Conservation (phyloP, 2,329 filamentous ascomycete species). For the Colletotrichum australisinense region DNA sequence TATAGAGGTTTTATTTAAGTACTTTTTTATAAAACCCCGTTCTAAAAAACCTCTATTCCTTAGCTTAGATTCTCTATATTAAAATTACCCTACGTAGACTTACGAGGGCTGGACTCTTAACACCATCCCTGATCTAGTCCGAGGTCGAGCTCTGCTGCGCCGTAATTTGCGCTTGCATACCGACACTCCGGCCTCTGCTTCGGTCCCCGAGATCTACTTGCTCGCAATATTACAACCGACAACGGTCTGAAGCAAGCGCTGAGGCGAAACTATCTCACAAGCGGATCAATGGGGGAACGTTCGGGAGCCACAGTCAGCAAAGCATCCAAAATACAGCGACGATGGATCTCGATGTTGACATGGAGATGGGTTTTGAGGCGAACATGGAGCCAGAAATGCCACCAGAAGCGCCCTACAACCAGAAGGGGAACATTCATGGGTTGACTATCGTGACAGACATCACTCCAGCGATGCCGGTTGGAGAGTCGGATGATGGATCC, state of each 20-base stretch:
- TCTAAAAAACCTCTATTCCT: too few species aligned
- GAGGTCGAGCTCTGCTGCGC: slow-evolving; percentile 26
- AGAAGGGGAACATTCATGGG: neutral
- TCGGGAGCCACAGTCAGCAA: slow-evolving; percentile 23
- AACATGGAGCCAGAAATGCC: neutral
- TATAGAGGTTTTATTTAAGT: too few species aligned
- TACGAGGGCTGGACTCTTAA: too few species aligned
- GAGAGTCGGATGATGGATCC: slow-evolving; percentile 21
- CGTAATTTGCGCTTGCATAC: slow-evolving; percentile 27
- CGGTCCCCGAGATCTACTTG: neutral
- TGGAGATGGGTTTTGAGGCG: neutral
- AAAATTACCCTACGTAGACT: too few species aligned
- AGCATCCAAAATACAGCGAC: neutral
- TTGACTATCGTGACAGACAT: neutral
- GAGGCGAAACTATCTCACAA: neutral
- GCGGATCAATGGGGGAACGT: slow-evolving; percentile 6
- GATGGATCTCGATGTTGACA: neutral
- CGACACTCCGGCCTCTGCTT: slow-evolving; percentile 27
- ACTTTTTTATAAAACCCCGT: too few species aligned
- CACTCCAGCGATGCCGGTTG: slow-evolving; percentile 15
- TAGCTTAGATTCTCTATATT: too few species aligned
- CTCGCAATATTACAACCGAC: neutral
- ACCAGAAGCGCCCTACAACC: neutral
- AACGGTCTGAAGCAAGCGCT: neutral
- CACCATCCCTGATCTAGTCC: slow-evolving; percentile 22